phyloP scores from a whole-genome alignment of 2,329 filamentous ascomycete genomes.

The Exophiala sp. region DNA sequence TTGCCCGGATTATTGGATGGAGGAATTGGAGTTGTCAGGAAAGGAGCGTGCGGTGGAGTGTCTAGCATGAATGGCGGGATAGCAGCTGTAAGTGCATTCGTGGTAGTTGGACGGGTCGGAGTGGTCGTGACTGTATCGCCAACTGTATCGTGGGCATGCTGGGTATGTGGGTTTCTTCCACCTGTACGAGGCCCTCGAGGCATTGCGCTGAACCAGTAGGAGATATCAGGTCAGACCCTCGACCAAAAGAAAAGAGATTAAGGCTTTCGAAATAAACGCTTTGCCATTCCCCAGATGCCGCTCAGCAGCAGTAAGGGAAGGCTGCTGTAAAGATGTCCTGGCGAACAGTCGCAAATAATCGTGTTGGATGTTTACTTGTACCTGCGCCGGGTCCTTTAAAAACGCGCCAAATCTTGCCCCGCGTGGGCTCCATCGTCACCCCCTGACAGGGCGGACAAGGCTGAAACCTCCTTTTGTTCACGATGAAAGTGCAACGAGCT shows the following conservation, averaged over 20 bases:
- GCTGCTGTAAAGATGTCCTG: background rate
- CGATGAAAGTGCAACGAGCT: background rate
- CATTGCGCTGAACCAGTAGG: constrained; percentile 7
- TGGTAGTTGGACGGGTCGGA: constrained; percentile 21
- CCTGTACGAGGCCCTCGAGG: constrained; percentile 24
- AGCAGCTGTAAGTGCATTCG: constrained; percentile 29
- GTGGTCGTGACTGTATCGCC: constrained; percentile 22
- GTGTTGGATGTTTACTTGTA: background rate
- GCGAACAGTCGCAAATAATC: background rate
- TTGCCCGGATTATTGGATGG: constrained; percentile 22
- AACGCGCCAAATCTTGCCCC: background rate
- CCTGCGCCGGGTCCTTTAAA: background rate
- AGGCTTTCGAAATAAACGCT: background rate
- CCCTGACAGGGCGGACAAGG: background rate
- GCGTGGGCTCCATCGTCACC: background rate
- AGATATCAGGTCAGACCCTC: background rate
- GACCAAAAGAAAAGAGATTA: background rate
- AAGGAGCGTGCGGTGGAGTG: constrained; percentile 29
- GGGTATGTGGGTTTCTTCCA: constrained; percentile 8
- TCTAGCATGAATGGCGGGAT: constrained; percentile 32
- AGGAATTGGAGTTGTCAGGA: constrained; percentile 27
- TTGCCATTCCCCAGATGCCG: background rate
- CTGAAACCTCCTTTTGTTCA: background rate
- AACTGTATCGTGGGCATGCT: constrained; percentile 15
- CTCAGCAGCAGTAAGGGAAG: too few species aligned